Evolutionary conservation across 2,329 filamentous ascomycete genomes (phyloP).

Genomic region (Mycosphaerelloides madeirae): DNA sequence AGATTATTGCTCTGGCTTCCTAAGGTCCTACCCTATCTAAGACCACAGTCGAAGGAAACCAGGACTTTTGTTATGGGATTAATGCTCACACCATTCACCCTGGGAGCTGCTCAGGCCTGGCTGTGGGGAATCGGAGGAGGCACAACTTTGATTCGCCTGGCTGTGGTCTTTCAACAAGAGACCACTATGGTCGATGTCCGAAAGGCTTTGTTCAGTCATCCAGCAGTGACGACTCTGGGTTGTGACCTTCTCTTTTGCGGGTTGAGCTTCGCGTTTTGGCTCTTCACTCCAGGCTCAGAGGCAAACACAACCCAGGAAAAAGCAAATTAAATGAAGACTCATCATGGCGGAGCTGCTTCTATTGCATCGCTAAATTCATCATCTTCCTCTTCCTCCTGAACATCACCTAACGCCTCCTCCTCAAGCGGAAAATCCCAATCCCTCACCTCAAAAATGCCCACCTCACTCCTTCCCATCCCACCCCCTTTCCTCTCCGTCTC

Average conservation of each 20-base stretch:
- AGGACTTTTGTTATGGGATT: too few relatives aligned
- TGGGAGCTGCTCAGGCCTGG: too few relatives aligned
- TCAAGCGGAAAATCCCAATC: slow-evolving; percentile 18
- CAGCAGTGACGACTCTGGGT: slow-evolving; percentile 29
- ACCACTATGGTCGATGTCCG: slow-evolving; percentile 1
- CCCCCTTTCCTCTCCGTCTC: slow-evolving; percentile 14
- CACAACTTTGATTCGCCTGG: slow-evolving; percentile 8
- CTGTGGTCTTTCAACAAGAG: slow-evolving; percentile 2
- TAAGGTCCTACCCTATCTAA: slow-evolving; percentile 11
- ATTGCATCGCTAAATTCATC: too few relatives aligned
- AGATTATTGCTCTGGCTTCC: slow-evolving; percentile 23
- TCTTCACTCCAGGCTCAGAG: too few relatives aligned
- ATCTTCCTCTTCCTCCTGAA: not conserved
- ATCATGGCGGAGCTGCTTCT: too few relatives aligned
- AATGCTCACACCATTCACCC: too few relatives aligned
- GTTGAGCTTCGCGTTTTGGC: slow-evolving; percentile 18
- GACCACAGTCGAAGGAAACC: too few relatives aligned
- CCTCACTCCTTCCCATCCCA: slow-evolving; percentile 18
- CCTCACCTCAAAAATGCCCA: slow-evolving; percentile 13
- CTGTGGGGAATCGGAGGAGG: too few relatives aligned
- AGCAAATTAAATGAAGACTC: too few relatives aligned
- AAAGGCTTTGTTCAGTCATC: slow-evolving; percentile 25
- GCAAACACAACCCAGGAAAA: too few relatives aligned
- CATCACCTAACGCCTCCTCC: slow-evolving; percentile 4
- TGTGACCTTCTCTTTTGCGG: slow-evolving; percentile 25